These are phyloP conservation scores for Cenchrus purpureus DNA, from an alignment of 176 grass and related monocot genomes.

Conservation along the genomic window DNA sequence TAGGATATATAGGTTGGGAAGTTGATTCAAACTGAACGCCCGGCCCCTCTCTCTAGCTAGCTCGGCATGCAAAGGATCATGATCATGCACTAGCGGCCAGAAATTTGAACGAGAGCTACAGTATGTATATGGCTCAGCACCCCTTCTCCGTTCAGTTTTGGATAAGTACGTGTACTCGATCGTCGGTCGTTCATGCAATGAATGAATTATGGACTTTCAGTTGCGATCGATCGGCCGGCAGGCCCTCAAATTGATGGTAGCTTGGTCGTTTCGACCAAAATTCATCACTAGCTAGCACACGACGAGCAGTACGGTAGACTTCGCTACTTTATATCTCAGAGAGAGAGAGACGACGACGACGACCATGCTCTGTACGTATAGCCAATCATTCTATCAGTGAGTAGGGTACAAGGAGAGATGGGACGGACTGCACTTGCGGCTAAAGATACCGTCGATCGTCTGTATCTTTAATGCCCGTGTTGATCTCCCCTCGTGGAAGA, in stretches of 20 bases:
- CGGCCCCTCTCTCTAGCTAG: neutral
- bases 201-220: constrained; percentile 33
- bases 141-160: constrained; percentile 45
- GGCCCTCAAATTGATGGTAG: constrained; percentile 33
- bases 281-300: neutral
- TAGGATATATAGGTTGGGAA: neutral
- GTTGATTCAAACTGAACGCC: neutral
- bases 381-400: constrained; percentile 40
- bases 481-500: constrained; percentile 18
- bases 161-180: constrained; percentile 15
- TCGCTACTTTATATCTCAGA: too few relatives aligned
- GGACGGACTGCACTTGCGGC: constrained; percentile 47
- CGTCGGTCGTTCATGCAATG: constrained; percentile 18
- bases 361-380: constrained; percentile 16
- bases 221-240: constrained; percentile 9
- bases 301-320: neutral
- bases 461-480: constrained; percentile 15
- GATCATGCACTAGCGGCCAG: neutral
- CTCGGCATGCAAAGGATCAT: neutral
- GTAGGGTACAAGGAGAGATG: constrained; percentile 48
- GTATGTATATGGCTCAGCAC: neutral
- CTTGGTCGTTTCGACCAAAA: constrained; percentile 10
- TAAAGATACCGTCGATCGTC: constrained; percentile 28
- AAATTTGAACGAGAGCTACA: neutral
- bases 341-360: neutral